These are phyloP conservation scores for Sophora flavescens DNA, from an alignment of 306 rosid species.

Conservation along the genomic window DNA sequence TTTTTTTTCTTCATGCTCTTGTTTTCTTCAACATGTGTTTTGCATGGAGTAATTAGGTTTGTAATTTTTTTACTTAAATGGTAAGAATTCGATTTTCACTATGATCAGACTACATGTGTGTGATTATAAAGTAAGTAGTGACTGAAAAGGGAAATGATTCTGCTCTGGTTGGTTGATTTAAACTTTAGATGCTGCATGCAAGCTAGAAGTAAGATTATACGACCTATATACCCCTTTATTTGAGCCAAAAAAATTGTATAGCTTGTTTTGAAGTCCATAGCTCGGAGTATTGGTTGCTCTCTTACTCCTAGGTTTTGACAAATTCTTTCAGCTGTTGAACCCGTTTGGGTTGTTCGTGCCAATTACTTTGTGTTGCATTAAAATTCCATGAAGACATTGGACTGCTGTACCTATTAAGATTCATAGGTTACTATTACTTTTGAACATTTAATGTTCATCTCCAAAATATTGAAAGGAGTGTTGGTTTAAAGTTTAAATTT, in stretches of 20 bases:
- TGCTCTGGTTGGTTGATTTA: not conserved
- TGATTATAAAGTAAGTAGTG: not conserved
- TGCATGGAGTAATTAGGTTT: not conserved
- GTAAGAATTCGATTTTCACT: conserved; percentile 11
- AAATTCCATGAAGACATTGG: not conserved
- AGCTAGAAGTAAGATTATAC: not conserved
- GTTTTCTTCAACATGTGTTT: conserved; percentile 6
- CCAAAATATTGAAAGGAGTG: not conserved
- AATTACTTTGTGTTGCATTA: not conserved
- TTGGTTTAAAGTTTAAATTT: not conserved
- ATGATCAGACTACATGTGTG: not conserved
- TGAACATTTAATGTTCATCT: not conserved
- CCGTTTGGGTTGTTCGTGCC: not conserved
- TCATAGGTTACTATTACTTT: not conserved
- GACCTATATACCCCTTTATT: not conserved
- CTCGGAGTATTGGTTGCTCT: not conserved
- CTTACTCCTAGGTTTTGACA: not conserved
- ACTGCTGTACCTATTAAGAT: not conserved
- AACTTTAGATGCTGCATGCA: conserved; percentile 17
- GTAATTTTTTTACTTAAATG: not conserved
- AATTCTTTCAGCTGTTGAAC: not conserved
- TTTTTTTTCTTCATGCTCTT: not conserved
- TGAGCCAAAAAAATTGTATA: not conserved
- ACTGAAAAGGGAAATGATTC: not conserved
- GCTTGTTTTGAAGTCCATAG: not conserved